Evolutionary conservation across 805 yeast species (phyloP).

Genomic region (Hermanozyma aechmeae): DNA sequence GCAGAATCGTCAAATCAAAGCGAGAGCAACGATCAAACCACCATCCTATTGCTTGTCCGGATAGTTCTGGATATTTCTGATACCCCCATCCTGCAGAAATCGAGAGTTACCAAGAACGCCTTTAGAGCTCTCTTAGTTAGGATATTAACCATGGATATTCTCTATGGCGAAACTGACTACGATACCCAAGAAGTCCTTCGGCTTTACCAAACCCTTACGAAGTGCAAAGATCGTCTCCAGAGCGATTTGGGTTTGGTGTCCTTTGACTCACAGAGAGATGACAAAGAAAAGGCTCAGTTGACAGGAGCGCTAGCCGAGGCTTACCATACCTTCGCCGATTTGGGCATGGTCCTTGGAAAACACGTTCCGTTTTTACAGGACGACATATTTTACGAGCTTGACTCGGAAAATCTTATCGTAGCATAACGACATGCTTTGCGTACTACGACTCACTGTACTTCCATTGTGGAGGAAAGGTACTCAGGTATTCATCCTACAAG

Average conservation of each 20-base stretch:
- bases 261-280: constrained; percentile 5
- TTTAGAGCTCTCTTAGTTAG: background rate
- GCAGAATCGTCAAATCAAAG: background rate
- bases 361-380: constrained; percentile 12
- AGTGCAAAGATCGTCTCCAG: constrained; percentile 11
- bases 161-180: background rate
- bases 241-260: constrained; percentile 10
- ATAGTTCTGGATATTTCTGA: constrained; percentile 1
- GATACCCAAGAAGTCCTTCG: constrained; percentile 3
- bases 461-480: no score
- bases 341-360: constrained; percentile 12
- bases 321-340: constrained; percentile 13
- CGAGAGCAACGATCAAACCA: background rate
- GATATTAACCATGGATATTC: background rate
- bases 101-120: background rate
- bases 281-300: constrained; percentile 11
- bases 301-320: constrained; percentile 14
- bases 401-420: background rate
- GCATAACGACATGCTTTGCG: background rate
- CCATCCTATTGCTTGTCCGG: constrained; percentile 1
- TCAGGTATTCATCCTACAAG: no score
- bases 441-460: no score
- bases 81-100: constrained; percentile 2
- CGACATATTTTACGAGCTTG: constrained; percentile 14
- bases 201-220: constrained; percentile 5